A percentile compares a stretch with the other conserved stretches of the same genome.
Evolutionary conservation across 2,329 filamentous ascomycete genomes (phyloP).

Genomic region (Albifimbria verrucaria): DNA sequence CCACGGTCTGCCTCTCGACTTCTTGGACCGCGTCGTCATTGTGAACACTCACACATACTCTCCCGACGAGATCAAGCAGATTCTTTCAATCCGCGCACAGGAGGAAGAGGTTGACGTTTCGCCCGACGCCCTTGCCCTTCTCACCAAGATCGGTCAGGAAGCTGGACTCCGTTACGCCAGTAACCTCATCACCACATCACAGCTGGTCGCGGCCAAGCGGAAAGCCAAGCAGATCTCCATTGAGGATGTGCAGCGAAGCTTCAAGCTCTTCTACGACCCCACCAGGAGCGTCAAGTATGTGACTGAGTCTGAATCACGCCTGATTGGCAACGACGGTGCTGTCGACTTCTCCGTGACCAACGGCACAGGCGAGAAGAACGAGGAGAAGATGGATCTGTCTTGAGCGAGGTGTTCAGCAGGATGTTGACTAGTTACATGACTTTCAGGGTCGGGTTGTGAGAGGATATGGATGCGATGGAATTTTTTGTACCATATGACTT

Average conservation of each 20-base stretch:
- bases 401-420: constrained; percentile 14
- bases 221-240: constrained; percentile 79
- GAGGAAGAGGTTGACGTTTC: constrained; percentile 95
- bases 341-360: constrained; percentile 63
- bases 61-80: constrained; percentile 84
- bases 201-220: constrained; percentile 82
- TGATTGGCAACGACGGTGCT: constrained; percentile 82
- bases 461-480: background rate
- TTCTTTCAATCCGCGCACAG: constrained; percentile 85
- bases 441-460: constrained; percentile 18
- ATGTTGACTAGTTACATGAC: constrained; percentile 8
- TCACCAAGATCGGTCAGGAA: constrained; percentile 95
- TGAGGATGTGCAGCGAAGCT: constrained; percentile 90
- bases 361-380: constrained; percentile 33
- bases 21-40: constrained; percentile 93
- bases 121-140: constrained; percentile 82
- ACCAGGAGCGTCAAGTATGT: constrained; percentile 87
- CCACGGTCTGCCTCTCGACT: constrained; percentile 91
- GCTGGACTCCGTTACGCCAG: constrained; percentile 92
- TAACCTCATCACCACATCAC: constrained; percentile 93
- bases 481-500: background rate
- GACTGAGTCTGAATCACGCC: constrained; percentile 80
- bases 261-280: constrained; percentile 90
- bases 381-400: constrained; percentile 46
- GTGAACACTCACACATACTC: constrained; percentile 88